Evolutionary conservation across 192 early-diverging fungal species (phyloP).

Genomic region (Geosiphon pyriformis): DNA sequence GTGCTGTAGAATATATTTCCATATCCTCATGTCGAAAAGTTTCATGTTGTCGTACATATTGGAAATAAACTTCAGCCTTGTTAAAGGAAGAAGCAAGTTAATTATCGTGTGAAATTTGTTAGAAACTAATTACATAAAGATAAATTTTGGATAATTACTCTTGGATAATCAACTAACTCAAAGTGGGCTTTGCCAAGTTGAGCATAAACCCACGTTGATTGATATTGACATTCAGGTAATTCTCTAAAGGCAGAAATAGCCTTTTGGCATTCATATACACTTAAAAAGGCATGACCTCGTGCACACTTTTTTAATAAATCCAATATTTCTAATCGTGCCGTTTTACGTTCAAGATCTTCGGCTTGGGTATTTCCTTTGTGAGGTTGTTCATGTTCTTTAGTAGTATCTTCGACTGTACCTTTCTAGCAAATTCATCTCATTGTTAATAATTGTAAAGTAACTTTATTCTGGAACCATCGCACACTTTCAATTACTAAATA

Average conservation of each 20-base stretch:
- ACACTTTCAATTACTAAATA: background rate
- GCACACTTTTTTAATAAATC: slow-evolving; percentile 14
- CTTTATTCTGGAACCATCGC: background rate
- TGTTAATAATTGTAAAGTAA: background rate
- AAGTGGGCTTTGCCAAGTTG: slow-evolving; percentile 38
- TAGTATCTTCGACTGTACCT: background rate
- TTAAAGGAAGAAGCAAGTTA: background rate
- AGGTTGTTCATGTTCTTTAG: background rate
- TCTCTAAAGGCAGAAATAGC: slow-evolving; percentile 25
- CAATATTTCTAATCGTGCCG: slow-evolving; percentile 20
- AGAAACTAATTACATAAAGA: background rate
- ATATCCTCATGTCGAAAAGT: slow-evolving; percentile 70
- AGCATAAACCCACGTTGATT: slow-evolving; percentile 36
- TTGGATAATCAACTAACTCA: slow-evolving; percentile 35
- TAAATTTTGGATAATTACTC: slow-evolving; percentile 24
- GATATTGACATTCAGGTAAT: slow-evolving; percentile 28
- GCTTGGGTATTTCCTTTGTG: background rate
- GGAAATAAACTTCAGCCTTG: slow-evolving; percentile 54
- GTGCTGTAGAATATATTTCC: slow-evolving; percentile 77
- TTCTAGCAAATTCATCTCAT: background rate
- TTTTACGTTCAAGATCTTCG: background rate
- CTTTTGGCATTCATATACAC: slow-evolving; percentile 28
- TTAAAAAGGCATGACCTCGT: slow-evolving; percentile 24
- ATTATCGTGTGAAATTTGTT: background rate
- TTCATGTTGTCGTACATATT: slow-evolving; percentile 51